Percentiles rank a stretch among this genome's conserved stretches.
Conservation (phyloP, 192 early-diverging fungal species). For the Dispira parvispora region DNA sequence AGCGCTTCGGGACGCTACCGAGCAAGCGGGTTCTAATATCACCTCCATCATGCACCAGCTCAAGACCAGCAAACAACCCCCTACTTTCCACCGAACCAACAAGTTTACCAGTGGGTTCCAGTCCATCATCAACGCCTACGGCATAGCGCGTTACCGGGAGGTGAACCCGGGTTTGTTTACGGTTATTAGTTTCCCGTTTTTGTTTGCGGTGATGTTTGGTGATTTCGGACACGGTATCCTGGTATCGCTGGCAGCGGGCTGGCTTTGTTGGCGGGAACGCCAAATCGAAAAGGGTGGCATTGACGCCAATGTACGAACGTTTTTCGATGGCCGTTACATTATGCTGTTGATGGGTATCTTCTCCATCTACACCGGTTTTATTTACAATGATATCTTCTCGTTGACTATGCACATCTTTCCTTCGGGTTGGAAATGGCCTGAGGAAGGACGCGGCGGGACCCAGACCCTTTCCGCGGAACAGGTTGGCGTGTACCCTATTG, state of each 20-base stretch:
- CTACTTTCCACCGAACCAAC: slow-evolving; percentile 91
- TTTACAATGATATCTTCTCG: slow-evolving; percentile 99
- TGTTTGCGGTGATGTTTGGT: slow-evolving; percentile 99
- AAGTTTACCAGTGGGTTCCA: slow-evolving; percentile 96
- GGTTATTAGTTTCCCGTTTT: slow-evolving; percentile 93
- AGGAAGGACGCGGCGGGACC: slow-evolving; percentile 34
- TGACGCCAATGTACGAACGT: slow-evolving; percentile 33
- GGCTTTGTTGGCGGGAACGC: slow-evolving; percentile 68
- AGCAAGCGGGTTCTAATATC: slow-evolving; percentile 74
- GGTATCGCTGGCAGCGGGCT: slow-evolving; percentile 56
- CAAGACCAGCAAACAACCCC: slow-evolving; percentile 71
- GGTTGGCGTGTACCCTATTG: slow-evolving; percentile 56
- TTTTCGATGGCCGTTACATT: slow-evolving; percentile 94
- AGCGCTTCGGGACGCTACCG: slow-evolving; percentile 68
- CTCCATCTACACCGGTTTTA: slow-evolving; percentile 89
- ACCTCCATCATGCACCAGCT: slow-evolving; percentile 78
- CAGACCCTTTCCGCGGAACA: slow-evolving; percentile 42
- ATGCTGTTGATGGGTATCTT: slow-evolving; percentile 95
- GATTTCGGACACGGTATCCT: slow-evolving; percentile 93
- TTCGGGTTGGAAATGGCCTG: slow-evolving; percentile 64
- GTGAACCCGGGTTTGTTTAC: slow-evolving; percentile 98
- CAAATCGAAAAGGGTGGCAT: slow-evolving; percentile 67
- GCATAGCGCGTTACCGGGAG: slow-evolving; percentile 87
- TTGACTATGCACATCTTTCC: slow-evolving; percentile 51
- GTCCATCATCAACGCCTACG: slow-evolving; percentile 93